A percentile compares a stretch with the other conserved stretches of the same genome.
phyloP scores from a whole-genome alignment of 176 grass and related monocot species.

The Aegilops umbellulata region DNA sequence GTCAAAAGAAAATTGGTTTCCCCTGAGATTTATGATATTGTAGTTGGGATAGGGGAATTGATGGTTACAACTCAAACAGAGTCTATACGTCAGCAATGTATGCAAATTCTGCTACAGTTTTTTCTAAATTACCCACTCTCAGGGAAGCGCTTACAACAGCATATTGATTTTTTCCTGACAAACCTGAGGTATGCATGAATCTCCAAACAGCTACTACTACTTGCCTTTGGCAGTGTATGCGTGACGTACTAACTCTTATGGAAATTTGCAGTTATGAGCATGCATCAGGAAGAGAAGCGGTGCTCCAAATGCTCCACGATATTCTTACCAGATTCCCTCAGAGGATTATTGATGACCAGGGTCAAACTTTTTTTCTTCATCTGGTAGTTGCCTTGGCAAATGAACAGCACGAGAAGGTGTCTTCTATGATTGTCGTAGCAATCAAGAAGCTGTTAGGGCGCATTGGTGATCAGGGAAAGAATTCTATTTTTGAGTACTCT shows the following conservation, averaged over 20 bases:
- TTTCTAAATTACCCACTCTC: conserved; percentile 84
- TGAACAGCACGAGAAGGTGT: conserved; percentile 67
- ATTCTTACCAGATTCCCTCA: conserved; percentile 90
- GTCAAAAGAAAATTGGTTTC: conserved; percentile 73
- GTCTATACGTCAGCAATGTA: conserved; percentile 72
- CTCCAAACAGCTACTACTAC: not conserved
- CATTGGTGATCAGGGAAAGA: conserved; percentile 57
- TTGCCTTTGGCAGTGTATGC: not conserved
- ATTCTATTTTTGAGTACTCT: conserved; percentile 59
- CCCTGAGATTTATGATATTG: conserved; percentile 93
- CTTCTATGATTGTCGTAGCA: conserved; percentile 57
- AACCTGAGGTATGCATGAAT: conserved; percentile 74
- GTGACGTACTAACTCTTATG: not conserved
- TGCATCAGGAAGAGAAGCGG: conserved; percentile 84
- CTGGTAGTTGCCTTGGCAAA: conserved; percentile 79
- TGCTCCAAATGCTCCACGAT: conserved; percentile 88
- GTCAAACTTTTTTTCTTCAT: conserved; percentile 80
- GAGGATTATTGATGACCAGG: conserved; percentile 82
- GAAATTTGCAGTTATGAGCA: conserved; percentile 77
- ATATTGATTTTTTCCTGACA: conserved; percentile 89
- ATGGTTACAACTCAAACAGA: conserved; percentile 87
- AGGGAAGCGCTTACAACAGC: conserved; percentile 82
- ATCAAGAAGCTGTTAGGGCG: conserved; percentile 66
- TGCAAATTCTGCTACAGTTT: conserved; percentile 86
- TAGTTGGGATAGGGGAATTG: conserved; percentile 74